Conservation (phyloP, 2,329 filamentous ascomycete genomes). For the Epicoccum sorghinum region DNA sequence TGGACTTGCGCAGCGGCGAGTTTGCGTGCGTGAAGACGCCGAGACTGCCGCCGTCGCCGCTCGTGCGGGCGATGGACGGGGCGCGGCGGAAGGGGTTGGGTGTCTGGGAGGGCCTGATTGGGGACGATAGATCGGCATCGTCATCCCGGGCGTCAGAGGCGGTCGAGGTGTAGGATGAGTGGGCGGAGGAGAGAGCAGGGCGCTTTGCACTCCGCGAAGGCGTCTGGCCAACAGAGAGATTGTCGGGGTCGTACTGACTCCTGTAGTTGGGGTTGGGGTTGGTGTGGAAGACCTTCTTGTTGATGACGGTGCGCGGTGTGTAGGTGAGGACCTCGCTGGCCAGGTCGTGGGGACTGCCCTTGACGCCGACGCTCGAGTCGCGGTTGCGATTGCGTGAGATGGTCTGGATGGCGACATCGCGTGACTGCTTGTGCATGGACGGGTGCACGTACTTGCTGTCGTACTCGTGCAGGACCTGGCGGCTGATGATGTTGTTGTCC, state of each 20-base stretch:
- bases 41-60: slow-evolving; percentile 74
- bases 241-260: slow-evolving; percentile 73
- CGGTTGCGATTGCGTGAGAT: slow-evolving; percentile 46
- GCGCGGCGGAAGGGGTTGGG: slow-evolving; percentile 59
- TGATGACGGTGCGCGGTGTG: slow-evolving; percentile 64
- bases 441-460: slow-evolving; percentile 96
- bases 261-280: slow-evolving; percentile 84
- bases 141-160: slow-evolving; percentile 44
- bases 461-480: slow-evolving; percentile 93
- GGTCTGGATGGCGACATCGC: slow-evolving; percentile 80
- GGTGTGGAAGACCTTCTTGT: slow-evolving; percentile 79
- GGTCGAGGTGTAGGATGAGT: slow-evolving; percentile 48
- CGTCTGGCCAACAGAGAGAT: slow-evolving; percentile 29
- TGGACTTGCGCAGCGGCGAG: slow-evolving; percentile 82
- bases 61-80: slow-evolving; percentile 55
- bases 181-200: slow-evolving; percentile 31
- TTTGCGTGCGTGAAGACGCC: slow-evolving; percentile 80
- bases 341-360: slow-evolving; percentile 51
- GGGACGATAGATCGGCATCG: slow-evolving; percentile 52
- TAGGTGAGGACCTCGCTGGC: slow-evolving; percentile 64
- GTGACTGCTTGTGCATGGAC: slow-evolving; percentile 78
- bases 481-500: slow-evolving; percentile 83
- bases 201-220: slow-evolving; percentile 27
- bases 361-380: slow-evolving; percentile 47
- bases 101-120: slow-evolving; percentile 52